Evolutionary conservation across 352 stramenopile species (phyloP), one percentile per base, ranked within the genome.

Genomic region (Plasmopara halstedii): DNA sequence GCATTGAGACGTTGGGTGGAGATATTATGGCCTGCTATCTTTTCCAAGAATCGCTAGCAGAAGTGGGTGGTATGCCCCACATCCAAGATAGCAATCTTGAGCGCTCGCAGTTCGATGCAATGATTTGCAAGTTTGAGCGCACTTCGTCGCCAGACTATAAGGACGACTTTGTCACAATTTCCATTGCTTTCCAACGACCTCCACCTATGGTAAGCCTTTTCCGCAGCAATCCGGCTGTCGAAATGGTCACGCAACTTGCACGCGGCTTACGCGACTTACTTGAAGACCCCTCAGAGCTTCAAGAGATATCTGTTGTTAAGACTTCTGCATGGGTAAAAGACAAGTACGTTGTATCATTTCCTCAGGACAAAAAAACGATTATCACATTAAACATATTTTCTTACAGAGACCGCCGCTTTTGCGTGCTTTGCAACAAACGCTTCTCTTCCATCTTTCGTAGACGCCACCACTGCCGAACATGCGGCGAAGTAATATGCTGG

Each of bases 401-500:
- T 51, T 36, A 33, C 43, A 82, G 69, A 50, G 77, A 91, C 42
- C 79, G 82, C 1, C 77, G 82, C 38, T 88, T 78, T 43, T 94
- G 82, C 42, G 72, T 83, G 40, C 85, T 91, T 49, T 94, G 82
- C 42, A 70, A 79, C 31, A 73, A 75, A 13, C 73, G 78, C 31
- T 94, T 94, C 56, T 88, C 77, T 13, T 63, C 82, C 4, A 83
- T 94, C 42, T 90, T 94, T 38, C 79, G 82, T 23, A 77, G 82
- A 1, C 76, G 77, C n/a, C 83, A 95, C 46, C 83, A 95, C 47
- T 95, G 83, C 53, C 81, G 83, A 33, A 88, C 76, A 22, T 95
- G 83, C 37, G 83, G 83, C 6, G 79, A 90, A 65, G 74, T 95
- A 27, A 91, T 95, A 42, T 95, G 83, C 55, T 90, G 77, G 72